phyloP scores from a whole-genome alignment of 345 rosid genomes.

The Eucalyptus tenuipes region DNA sequence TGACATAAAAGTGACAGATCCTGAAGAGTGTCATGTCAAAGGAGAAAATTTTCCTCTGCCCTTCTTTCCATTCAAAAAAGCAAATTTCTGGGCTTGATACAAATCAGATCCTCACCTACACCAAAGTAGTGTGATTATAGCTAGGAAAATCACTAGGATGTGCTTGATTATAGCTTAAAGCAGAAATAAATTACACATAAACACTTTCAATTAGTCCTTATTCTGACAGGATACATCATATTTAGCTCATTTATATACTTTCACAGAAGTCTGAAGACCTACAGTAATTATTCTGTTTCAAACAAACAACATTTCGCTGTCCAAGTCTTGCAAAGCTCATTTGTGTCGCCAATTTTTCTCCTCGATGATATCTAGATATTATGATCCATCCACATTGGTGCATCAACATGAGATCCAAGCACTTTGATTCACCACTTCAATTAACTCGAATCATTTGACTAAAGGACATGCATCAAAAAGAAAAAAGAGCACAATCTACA shows the following conservation, averaged over 20 bases:
- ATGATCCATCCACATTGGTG: neutral
- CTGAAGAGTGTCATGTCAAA: neutral
- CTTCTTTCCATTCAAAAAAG: neutral
- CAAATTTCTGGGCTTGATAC: neutral
- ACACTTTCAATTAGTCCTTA: neutral
- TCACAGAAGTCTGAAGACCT: neutral
- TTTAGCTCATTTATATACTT: neutral
- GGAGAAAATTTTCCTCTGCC: neutral
- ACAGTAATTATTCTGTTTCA: neutral
- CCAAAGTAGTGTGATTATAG: neutral
- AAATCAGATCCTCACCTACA: neutral
- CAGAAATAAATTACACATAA: neutral
- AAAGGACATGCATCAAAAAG: neutral
- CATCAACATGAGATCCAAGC: neutral
- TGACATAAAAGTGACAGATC: neutral
- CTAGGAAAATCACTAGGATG: neutral
- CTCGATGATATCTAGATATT: neutral
- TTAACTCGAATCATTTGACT: neutral
- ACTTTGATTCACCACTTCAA: neutral
- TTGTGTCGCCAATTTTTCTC: neutral
- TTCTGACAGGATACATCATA: neutral
- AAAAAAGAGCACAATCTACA: neutral
- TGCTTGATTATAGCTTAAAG: neutral
- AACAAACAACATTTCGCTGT: neutral
- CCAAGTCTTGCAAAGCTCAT: neutral